These are phyloP conservation scores for Ustilago loliicola DNA, from an alignment of 1,284 basidiomycete genomes.

Conservation along the genomic window DNA sequence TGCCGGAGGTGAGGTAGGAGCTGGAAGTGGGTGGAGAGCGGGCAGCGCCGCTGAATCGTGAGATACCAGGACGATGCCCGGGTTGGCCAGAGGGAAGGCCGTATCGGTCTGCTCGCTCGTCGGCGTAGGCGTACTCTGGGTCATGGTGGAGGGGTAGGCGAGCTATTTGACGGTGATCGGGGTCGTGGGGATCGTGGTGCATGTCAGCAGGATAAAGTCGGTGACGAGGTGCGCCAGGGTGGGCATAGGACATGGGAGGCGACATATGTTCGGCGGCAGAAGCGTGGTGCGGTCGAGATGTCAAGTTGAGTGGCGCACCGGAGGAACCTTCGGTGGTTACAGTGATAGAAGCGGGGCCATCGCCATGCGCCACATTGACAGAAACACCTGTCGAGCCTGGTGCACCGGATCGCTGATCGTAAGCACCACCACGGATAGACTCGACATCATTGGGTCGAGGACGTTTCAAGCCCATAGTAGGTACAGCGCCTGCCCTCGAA, in stretches of 20 bases:
- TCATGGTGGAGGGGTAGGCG: constrained; percentile 27
- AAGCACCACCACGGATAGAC: constrained; percentile 6
- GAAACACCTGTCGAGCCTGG: constrained; percentile 11
- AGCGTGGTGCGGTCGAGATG: constrained; percentile 18
- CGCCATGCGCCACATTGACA: constrained; percentile 40
- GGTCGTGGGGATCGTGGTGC: constrained; percentile 28
- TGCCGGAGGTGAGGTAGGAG: constrained; percentile 34
- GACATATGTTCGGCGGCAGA: constrained; percentile 22
- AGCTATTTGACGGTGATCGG: constrained; percentile 18
- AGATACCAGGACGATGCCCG: constrained; percentile 29
- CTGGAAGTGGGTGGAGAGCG: constrained; percentile 28
- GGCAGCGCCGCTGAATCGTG: constrained; percentile 18
- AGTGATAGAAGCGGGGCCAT: constrained; percentile 33
- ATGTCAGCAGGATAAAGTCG: constrained; percentile 28
- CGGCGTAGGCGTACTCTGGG: constrained; percentile 25
- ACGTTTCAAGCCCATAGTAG: constrained; percentile 15
- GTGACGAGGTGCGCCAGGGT: constrained; percentile 22
- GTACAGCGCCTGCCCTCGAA: background rate
- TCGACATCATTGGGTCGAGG: constrained; percentile 28
- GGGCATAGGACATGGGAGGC: constrained; percentile 23
- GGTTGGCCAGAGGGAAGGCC: constrained; percentile 15
- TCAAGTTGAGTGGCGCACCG: constrained; percentile 15
- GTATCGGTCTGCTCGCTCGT: constrained; percentile 28
- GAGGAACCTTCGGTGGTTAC: constrained; percentile 24
- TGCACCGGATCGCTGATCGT: constrained; percentile 24